phyloP scores from a whole-genome alignment of 176 grass and related monocot genomes.

The Pontederia crassipes region DNA sequence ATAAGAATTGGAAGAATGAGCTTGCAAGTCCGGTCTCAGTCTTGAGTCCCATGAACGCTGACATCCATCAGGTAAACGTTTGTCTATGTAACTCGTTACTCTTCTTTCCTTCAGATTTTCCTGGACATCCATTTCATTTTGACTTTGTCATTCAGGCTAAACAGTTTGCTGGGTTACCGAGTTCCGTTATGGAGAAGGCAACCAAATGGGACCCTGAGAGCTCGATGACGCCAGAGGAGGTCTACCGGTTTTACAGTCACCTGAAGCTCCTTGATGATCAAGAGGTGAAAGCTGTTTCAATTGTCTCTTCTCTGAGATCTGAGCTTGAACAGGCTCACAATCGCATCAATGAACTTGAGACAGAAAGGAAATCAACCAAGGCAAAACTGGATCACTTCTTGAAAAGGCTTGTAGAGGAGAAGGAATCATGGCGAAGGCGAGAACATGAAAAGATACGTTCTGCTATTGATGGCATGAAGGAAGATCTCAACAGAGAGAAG shows the following conservation, averaged over 20 bases:
- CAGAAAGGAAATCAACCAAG: not conserved
- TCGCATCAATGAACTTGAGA: not conserved
- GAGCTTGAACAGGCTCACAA: not conserved
- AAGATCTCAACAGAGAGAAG: not conserved
- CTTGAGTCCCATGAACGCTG: slow-evolving; percentile 57
- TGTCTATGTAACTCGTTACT: not conserved
- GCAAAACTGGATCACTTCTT: not conserved
- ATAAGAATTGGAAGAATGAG: slow-evolving; percentile 46
- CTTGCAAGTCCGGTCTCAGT: slow-evolving; percentile 86
- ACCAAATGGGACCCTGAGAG: slow-evolving; percentile 2
- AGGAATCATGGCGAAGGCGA: not conserved
- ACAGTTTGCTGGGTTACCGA: not conserved
- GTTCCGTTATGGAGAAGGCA: not conserved
- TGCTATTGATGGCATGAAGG: not conserved
- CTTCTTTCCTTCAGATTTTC: not conserved
- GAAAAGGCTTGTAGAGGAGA: not conserved
- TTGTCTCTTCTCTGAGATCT: not conserved
- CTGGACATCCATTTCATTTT: not conserved
- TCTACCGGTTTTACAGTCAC: not conserved
- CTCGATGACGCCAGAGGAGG: not conserved
- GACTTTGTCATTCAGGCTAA: not conserved
- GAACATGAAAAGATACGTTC: not conserved
- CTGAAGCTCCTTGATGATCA: not conserved
- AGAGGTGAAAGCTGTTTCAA: not conserved
- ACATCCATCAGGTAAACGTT: slow-evolving; percentile 60